A percentile compares a stretch with the other conserved stretches of the same genome.
phyloP scores from a whole-genome alignment of 1,284 basidiomycete species.

The Leccinum variabile region DNA sequence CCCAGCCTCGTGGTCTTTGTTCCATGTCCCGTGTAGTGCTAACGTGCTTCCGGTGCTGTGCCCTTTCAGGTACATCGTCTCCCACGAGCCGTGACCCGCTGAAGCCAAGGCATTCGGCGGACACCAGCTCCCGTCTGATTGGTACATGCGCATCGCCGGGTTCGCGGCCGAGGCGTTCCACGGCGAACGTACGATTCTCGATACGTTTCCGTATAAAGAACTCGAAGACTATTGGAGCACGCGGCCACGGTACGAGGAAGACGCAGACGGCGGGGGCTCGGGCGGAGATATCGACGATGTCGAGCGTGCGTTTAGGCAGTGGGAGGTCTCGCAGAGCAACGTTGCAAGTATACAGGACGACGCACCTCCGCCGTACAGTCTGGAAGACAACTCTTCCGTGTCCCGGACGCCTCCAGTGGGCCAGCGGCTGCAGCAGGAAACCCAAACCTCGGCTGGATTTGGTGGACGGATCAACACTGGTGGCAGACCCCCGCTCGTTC shows the following conservation, averaged over 20 bases:
- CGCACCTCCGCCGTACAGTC: slow-evolving; percentile 64
- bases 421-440: neutral
- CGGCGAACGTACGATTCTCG: slow-evolving; percentile 57
- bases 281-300: slow-evolving; percentile 8
- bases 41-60: too few species aligned
- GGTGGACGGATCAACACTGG: neutral
- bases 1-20: too few species aligned
- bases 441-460: neutral
- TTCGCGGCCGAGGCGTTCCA: slow-evolving; percentile 68
- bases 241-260: slow-evolving; percentile 57
- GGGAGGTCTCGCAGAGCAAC: slow-evolving; percentile 14
- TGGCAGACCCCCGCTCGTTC: slow-evolving; percentile 1
- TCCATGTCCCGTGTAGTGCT: too few species aligned
- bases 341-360: slow-evolving; percentile 38
- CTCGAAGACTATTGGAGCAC: slow-evolving; percentile 71
- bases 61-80: too few species aligned
- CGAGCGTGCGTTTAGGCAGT: slow-evolving; percentile 16
- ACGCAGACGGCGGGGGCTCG: slow-evolving; percentile 3
- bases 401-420: neutral
- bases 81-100: too few species aligned
- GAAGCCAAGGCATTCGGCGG: slow-evolving; percentile 46
- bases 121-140: slow-evolving; percentile 69
- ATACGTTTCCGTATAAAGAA: slow-evolving; percentile 69
- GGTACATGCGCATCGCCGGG: slow-evolving; percentile 79
- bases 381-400: slow-evolving; percentile 47